Conservation (phyloP, 495 filamentous ascomycete species). For the Chaetomium cochliodes region DNA sequence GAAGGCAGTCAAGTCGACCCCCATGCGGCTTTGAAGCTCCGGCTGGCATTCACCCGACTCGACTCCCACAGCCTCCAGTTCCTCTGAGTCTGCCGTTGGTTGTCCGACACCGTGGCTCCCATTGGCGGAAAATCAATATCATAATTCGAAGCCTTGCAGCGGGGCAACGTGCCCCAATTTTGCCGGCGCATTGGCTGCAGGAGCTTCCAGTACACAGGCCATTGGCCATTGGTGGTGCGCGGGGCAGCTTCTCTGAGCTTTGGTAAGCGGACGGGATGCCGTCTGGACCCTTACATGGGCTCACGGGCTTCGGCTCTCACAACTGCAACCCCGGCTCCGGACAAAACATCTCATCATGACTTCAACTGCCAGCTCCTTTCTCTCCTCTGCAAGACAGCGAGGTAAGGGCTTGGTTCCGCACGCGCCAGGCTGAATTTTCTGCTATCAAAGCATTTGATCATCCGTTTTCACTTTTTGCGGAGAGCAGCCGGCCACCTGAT, state of each 20-base stretch:
- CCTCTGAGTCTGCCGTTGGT: neutral
- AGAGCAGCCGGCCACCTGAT: neutral
- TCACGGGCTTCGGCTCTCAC: neutral
- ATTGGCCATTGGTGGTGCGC: too few species aligned
- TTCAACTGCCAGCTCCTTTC: neutral
- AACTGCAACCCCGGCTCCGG: constrained; percentile 6
- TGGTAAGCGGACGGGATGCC: neutral
- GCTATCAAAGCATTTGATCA: neutral
- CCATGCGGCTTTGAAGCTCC: neutral
- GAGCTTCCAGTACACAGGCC: too few species aligned
- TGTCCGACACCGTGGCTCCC: neutral
- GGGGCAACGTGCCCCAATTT: constrained; percentile 21
- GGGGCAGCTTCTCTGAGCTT: neutral
- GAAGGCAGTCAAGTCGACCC: neutral
- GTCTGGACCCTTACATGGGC: neutral
- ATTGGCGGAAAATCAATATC: constrained; percentile 21
- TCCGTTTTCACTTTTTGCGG: neutral
- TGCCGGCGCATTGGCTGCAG: constrained; percentile 20
- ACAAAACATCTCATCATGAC: constrained; percentile 15
- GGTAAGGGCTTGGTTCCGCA: constrained; percentile 1
- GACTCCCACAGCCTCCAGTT: neutral
- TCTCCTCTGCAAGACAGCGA: neutral
- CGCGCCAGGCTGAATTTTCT: constrained; percentile 4
- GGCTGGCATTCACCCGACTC: constrained; percentile 6
- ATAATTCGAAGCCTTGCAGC: neutral